phyloP scores from a whole-genome alignment of 306 rosid genomes.

The Hippophae rhamnoides region DNA sequence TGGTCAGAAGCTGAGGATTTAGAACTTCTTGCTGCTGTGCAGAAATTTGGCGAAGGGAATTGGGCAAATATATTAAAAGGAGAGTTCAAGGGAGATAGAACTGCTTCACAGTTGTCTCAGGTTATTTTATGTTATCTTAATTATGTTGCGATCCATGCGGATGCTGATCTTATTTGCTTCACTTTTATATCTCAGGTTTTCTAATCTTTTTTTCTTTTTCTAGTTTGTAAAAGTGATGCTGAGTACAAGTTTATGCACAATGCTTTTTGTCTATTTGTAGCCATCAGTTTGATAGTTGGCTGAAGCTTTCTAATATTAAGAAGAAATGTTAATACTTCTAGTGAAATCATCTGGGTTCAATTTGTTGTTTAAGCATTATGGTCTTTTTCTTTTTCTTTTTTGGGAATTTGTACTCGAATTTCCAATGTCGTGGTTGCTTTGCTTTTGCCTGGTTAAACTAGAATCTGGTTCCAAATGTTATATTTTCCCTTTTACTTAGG shows the following conservation, averaged over 20 bases:
- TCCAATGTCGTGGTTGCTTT: no score
- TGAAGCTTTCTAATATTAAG: neutral
- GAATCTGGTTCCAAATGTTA: no score
- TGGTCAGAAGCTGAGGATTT: constrained; percentile 93
- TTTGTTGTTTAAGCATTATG: no score
- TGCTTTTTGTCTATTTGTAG: neutral
- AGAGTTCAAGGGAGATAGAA: constrained; percentile 62
- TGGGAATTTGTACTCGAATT: no score
- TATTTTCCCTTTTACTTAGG: no score
- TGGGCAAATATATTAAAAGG: constrained; percentile 74
- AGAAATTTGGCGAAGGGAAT: constrained; percentile 75
- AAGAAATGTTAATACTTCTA: no score
- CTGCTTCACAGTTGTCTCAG: constrained; percentile 79
- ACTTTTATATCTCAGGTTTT: neutral
- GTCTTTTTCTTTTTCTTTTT: no score
- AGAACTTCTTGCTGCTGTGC: constrained; percentile 65
- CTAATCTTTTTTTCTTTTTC: neutral
- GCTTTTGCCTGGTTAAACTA: no score
- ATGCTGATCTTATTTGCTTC: neutral
- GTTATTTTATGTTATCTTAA: constrained; percentile 16
- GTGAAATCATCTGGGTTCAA: no score
- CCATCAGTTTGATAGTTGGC: neutral
- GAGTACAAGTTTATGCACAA: neutral
- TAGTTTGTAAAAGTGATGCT: neutral
- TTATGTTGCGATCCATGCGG: no score